phyloP scores from a whole-genome alignment of 2,329 filamentous ascomycete species.

The Penicillium vulpinum region DNA sequence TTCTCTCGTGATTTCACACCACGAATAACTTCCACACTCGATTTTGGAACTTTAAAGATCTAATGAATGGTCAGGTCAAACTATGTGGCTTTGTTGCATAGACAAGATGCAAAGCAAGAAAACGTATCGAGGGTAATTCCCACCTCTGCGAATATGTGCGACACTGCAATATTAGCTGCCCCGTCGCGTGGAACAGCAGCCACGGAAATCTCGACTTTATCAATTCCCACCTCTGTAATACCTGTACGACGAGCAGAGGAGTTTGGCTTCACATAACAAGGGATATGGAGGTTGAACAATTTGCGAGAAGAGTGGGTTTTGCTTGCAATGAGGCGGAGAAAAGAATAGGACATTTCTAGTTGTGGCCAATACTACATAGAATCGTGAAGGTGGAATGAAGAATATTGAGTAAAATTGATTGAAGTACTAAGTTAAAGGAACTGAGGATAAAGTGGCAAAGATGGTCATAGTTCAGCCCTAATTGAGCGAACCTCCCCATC shows the following conservation, averaged over 20 bases:
- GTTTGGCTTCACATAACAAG: constrained; percentile 68
- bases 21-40: constrained; percentile 61
- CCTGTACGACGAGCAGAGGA: constrained; percentile 63
- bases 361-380: neutral
- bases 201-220: constrained; percentile 64
- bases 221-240: constrained; percentile 56
- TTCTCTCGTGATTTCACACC: constrained; percentile 67
- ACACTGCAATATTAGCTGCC: constrained; percentile 68
- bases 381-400: neutral
- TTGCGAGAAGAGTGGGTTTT: constrained; percentile 1
- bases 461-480: neutral
- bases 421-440: neutral
- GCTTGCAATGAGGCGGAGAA: constrained; percentile 15
- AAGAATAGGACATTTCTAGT: constrained; percentile 11
- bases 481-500: neutral
- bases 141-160: constrained; percentile 63
- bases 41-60: constrained; percentile 63
- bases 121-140: constrained; percentile 10
- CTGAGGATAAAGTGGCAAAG: neutral
- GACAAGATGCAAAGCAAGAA: neutral
- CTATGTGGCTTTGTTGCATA: neutral
- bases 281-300: constrained; percentile 54
- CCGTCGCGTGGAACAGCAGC: constrained; percentile 65
- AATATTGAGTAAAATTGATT: neutral
- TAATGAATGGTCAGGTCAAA: constrained; percentile 27